Evolutionary conservation across 345 rosid species (phyloP), one percentile per base, ranked within the genome.

Genomic region (Clausena lansium): DNA sequence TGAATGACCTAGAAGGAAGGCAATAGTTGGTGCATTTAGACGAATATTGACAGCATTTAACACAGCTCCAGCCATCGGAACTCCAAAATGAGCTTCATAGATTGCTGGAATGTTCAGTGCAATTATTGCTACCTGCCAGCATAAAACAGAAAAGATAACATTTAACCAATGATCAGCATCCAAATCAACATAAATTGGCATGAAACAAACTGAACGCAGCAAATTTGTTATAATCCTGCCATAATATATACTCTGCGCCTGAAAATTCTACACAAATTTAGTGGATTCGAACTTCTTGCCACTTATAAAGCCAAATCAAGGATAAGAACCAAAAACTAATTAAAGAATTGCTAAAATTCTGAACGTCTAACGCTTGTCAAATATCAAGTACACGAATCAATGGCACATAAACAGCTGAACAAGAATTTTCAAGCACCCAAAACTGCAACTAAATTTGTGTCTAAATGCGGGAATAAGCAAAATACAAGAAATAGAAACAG

Each of bases 61-160:
- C 36, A 92, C 98, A 33, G 99, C 94, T 77, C 98, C 98, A 39
- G 90, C 77, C 98, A 96, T 94, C 54, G 98, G 98, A 84, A 96
- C 86, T 81, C 95, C 99, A 73, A 92, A 96, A 83, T 94, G 98
- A 75, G 96, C 90, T 89, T 96, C 98, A 55, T 84, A 96, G 74
- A 85, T 78, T 22, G 98, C 97, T 33, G 98, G 98, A 41, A 88
- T 35, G 84, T 96, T 94, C 2, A 98, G 98, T 24, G 99, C 97
- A 33, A 96, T 89, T 61, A 89, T 39, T 15, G 98, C 92, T 52
- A 94, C 97, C 97, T 94, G 92, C 69, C 50, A 13, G 17, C 17
- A 45, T 0, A 45, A 62, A 89, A 45, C 15, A 69, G 50, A 45
- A 45, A 45, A 45, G 28, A 64, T 54, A 54, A 5, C 8, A 22